Base-by-base conservation (phyloP, 192 early-diverging fungal genomes). In the Dissophora globulifera region DNA sequence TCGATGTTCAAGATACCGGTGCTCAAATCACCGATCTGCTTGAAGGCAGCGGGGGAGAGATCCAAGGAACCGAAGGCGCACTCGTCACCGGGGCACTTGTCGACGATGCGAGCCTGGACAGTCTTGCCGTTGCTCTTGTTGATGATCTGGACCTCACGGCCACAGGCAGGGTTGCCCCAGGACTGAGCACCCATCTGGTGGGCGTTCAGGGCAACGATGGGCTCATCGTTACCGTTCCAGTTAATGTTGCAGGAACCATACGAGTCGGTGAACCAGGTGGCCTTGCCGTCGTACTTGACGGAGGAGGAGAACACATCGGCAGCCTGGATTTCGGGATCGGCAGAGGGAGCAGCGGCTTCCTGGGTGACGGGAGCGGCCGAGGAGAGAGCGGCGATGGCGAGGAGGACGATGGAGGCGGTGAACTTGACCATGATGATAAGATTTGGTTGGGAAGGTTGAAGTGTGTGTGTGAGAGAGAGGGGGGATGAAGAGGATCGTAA, bases 1-100 rank as follows among this genome's bases (percentile, higher is more conserved):
- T 56, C 67, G 30, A 82, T 79, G 48, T 67, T 40, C 45, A 82
- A 58, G 26, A 75, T 32, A 58, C 81, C 81, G 13, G 66, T 59
- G 20, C 15, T 46, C 9, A 65, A 50, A 5, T 60, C 12, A n/a
- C 81, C 78, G 7, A 82, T 45, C n/a, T 59, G 1, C 43, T 69
- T 66, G 58, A 82, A 82, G 30, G 78, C 59, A 40, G 66, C 43
- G 26, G 70, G 69, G 12, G 76, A 79, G 17, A 80, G 52, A 50
- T 82, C 78, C 10, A 80, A 46, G 17, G 79, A 74, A 19, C 69
- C 50, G 12, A 41, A 49, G 35, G 40, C 51, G 32, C 83, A 82
- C n/a, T 76, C 61, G 42, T 71, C 53, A 19, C 68, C 68, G 9
- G 83, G 83, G 67, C 80, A 84, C 17, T 62, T 74, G 60, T 84